Base-by-base conservation (phyloP, 331 rosid genomes). In the Prunus yedoensis region DNA sequence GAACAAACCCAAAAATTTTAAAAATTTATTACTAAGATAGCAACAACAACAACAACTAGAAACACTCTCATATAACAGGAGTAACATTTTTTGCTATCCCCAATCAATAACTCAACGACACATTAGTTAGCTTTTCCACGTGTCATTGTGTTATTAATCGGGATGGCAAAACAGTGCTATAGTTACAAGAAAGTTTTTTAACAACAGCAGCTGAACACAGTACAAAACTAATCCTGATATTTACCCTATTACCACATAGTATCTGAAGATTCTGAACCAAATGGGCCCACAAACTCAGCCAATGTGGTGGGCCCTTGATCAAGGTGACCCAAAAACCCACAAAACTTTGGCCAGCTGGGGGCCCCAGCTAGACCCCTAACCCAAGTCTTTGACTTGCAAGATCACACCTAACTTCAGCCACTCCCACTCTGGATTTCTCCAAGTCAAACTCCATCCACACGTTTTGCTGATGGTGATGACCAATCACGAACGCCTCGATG, bases 391-490 rank as follows among this genome's bases (percentile, higher is more conserved):
- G 91, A 82, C 85, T 45, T 0, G 88, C 94, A 2, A 87, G 81
- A 1, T 88, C 88, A 64, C 97, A 90, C 49, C 79, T 78, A 2
- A 87, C 78, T 9, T 83, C 78, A 0, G 91, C 83, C 68, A 92
- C 87, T 15, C 97, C 97, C 28, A 92, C 82, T 74, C 97, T 87
- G 10, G 96, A 85, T 16, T 81, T 90, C 18, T 10, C 83, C 81
- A 90, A 27, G 75, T 92, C 97, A 68, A 88, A 92, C 46, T 92
- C 97, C 89, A 92, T 86, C 97, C 97, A 92, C 85, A 90, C 65
- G 70, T 92, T 90, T 56, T 88, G 96, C 74, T 92, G 97, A 59
- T 90, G 97, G 72, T 92, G 86, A 47, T 92, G 91, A 1, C 97
- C 97, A 70, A 92, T 90, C 80, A 92, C 87, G 16, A 81, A 92